Evolutionary conservation across 2,329 filamentous ascomycete genomes (phyloP).

Genomic region (Talaromyces piceae): DNA sequence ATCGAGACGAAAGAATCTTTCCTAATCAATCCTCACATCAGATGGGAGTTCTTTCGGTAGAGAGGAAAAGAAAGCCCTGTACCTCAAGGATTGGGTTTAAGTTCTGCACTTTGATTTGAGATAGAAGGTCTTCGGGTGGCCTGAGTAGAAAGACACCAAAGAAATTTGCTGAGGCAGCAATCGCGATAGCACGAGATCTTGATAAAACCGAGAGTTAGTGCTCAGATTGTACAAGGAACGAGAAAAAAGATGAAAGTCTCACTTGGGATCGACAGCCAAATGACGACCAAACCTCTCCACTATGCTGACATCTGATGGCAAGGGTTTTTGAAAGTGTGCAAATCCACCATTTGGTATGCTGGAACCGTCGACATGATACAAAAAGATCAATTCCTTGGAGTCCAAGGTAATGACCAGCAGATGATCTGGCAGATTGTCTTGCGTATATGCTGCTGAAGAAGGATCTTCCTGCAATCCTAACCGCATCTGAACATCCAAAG

Average conservation of each 20-base stretch:
- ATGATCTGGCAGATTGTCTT: constrained; percentile 59
- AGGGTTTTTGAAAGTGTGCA: constrained; percentile 50
- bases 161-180: constrained; percentile 61
- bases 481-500: constrained; percentile 26
- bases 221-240: background rate
- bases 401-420: constrained; percentile 70
- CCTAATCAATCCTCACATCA: constrained; percentile 22
- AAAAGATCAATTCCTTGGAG: constrained; percentile 65
- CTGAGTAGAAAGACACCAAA: constrained; percentile 68
- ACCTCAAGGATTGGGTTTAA: constrained; percentile 56
- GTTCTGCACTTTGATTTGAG: constrained; percentile 42
- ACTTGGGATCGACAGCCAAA: constrained; percentile 73
- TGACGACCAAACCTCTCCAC: constrained; percentile 53
- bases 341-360: constrained; percentile 48
- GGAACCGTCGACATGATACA: constrained; percentile 50
- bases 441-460: constrained; percentile 8
- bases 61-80: constrained; percentile 8
- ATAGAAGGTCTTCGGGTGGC: constrained; percentile 45
- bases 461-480: constrained; percentile 12
- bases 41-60: background rate
- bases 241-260: constrained; percentile 22
- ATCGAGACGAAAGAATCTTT: constrained; percentile 47
- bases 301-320: constrained; percentile 50
- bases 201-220: constrained; percentile 6
- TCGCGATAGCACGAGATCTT: constrained; percentile 52